Percentiles rank a stretch among this genome's conserved stretches.
phyloP scores from a whole-genome alignment of 2,329 filamentous ascomycete species.

The Hymenoscyphus occultus region DNA sequence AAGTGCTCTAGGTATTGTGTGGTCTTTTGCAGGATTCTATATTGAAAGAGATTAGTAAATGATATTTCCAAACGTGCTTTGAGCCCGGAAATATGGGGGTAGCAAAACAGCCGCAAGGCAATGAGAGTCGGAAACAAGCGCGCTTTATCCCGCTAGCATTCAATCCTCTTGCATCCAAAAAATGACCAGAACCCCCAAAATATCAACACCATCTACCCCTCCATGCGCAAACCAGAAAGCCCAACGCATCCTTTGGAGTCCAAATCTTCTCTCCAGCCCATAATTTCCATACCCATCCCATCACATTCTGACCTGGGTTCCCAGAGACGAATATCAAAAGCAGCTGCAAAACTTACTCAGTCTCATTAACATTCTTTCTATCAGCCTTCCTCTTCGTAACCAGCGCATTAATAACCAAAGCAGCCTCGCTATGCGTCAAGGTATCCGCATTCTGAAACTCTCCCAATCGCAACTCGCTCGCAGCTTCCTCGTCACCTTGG shows the following conservation, averaged over 20 bases:
- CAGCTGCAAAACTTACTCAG: constrained; percentile 57
- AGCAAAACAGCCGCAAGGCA: background rate
- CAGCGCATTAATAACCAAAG: constrained; percentile 87
- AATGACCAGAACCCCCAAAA: background rate
- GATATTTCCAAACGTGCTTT: background rate
- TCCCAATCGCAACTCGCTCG: constrained; percentile 76
- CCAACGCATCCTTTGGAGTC: background rate
- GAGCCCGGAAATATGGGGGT: background rate
- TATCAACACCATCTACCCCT: background rate
- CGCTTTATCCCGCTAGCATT: background rate
- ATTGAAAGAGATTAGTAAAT: background rate
- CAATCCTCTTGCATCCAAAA: background rate
- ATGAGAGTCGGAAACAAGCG: background rate
- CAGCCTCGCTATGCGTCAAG: constrained; percentile 86
- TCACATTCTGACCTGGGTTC: background rate
- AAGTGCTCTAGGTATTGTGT: constrained; percentile 92
- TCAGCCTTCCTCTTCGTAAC: constrained; percentile 76
- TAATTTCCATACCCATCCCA: background rate
- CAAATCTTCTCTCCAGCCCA: background rate
- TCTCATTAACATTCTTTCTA: constrained; percentile 79
- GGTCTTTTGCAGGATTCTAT: constrained; percentile 77
- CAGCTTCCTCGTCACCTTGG: constrained; percentile 84
- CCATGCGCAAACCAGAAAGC: background rate
- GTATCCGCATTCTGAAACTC: constrained; percentile 92
- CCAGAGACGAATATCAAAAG: background rate